phyloP scores from a whole-genome alignment of 2,329 filamentous ascomycete genomes.

The Xylariaceae sp. region DNA sequence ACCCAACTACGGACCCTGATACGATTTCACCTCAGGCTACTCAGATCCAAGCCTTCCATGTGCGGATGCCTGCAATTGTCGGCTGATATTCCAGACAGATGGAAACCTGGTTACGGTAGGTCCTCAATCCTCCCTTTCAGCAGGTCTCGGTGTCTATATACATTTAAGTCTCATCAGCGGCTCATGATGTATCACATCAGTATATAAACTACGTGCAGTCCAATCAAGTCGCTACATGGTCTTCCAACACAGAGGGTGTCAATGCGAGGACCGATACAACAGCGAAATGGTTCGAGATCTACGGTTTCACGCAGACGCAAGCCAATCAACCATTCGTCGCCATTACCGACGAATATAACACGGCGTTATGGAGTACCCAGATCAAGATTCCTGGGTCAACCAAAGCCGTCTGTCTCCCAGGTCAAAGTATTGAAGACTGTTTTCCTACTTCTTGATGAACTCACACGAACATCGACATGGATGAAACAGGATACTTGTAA shows the following conservation, averaged over 20 bases:
- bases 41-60: constrained; percentile 3
- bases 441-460: no score
- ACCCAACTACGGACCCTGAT: neutral
- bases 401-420: no score
- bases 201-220: constrained; percentile 2
- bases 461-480: no score
- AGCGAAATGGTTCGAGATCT: constrained; percentile 1
- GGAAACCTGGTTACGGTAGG: constrained; percentile 2
- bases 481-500: no score
- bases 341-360: neutral
- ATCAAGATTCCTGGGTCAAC: no score
- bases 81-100: neutral
- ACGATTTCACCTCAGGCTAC: neutral
- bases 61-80: constrained; percentile 1
- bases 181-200: neutral
- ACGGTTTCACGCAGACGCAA: neutral
- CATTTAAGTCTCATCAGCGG: no score
- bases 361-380: no score
- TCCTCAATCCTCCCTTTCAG: no score
- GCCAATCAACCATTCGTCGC: constrained; percentile 2
- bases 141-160: no score
- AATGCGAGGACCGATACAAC: neutral
- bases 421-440: no score
- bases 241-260: neutral
- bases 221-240: constrained; percentile 1